phyloP scores from a whole-genome alignment of 768 basidiomycete genomes.

The Rhodotorula sphaerocarpa region DNA sequence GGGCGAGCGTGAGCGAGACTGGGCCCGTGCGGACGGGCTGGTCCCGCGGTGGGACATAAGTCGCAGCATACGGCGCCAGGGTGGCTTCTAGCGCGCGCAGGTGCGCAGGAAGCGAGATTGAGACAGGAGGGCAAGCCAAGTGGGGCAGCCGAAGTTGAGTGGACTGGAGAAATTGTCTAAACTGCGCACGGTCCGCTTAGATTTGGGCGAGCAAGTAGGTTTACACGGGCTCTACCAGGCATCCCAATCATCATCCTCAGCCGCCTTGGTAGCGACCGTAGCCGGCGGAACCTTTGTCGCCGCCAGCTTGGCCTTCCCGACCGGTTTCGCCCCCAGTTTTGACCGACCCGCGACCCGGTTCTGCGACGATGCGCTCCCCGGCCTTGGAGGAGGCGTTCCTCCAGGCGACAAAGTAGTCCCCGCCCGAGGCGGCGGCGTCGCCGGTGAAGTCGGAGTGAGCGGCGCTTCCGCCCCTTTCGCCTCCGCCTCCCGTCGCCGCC shows the following conservation, averaged over 20 bases:
- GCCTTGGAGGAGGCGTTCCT: too few relatives aligned
- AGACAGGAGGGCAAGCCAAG: background rate
- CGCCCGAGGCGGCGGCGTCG: too few relatives aligned
- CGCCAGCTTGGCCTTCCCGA: background rate
- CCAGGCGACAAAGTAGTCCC: too few relatives aligned
- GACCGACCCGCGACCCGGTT: too few relatives aligned
- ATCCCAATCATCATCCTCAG: constrained; percentile 1
- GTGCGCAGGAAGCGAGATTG: background rate
- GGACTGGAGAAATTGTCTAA: too few relatives aligned
- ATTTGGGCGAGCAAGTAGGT: background rate
- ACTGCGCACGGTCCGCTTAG: background rate
- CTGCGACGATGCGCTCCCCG: too few relatives aligned
- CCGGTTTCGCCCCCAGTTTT: background rate
- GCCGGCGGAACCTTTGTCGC: too few relatives aligned
- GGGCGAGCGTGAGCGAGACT: constrained; percentile 10
- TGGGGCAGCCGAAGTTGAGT: background rate
- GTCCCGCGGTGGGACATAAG: constrained; percentile 5
- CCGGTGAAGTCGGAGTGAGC: too few relatives aligned
- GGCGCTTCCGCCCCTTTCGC: background rate
- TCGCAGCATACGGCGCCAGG: constrained; percentile 25
- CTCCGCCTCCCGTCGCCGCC: background rate
- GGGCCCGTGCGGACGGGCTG: background rate
- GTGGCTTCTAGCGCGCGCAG: background rate
- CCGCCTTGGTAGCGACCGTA: background rate
- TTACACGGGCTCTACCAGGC: background rate